These are phyloP conservation scores for Iodosphaeria phyllophila DNA, from an alignment of 2,329 filamentous ascomycete genomes.

Conservation along the genomic window DNA sequence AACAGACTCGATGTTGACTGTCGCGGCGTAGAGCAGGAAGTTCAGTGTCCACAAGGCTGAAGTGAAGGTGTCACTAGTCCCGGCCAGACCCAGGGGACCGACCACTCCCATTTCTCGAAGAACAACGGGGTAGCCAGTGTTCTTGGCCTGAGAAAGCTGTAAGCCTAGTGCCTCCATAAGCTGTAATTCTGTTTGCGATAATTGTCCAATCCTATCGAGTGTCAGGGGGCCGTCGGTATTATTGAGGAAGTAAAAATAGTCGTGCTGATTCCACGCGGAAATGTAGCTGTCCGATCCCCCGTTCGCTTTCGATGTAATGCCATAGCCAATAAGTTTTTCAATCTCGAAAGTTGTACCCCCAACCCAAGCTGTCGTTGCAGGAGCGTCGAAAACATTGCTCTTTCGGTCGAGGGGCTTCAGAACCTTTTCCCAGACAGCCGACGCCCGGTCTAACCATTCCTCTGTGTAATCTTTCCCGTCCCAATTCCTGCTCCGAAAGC, in stretches of 20 bases:
- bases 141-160: constrained; percentile 20
- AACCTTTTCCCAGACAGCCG: constrained; percentile 23
- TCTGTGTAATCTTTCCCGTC: constrained; percentile 21
- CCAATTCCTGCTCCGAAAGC: constrained; percentile 23
- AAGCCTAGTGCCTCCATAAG: constrained; percentile 25
- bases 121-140: constrained; percentile 24
- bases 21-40: constrained; percentile 28
- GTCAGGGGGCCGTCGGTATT: constrained; percentile 23
- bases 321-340: constrained; percentile 17
- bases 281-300: constrained; percentile 15
- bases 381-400: constrained; percentile 27
- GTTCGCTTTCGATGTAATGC: constrained; percentile 17
- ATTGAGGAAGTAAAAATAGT: constrained; percentile 32
- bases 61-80: constrained; percentile 27
- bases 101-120: constrained; percentile 31
- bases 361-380: constrained; percentile 26
- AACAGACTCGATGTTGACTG: constrained; percentile 24
- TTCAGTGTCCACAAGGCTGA: constrained; percentile 31
- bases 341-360: constrained; percentile 30
- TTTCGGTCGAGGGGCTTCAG: constrained; percentile 19
- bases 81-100: constrained; percentile 25
- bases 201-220: constrained; percentile 22
- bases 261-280: constrained; percentile 30
- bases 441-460: constrained; percentile 24
- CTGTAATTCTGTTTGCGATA: constrained; percentile 25